Base-by-base conservation (phyloP, 2,329 filamentous ascomycete genomes). In the Epichloe scottii region DNA sequence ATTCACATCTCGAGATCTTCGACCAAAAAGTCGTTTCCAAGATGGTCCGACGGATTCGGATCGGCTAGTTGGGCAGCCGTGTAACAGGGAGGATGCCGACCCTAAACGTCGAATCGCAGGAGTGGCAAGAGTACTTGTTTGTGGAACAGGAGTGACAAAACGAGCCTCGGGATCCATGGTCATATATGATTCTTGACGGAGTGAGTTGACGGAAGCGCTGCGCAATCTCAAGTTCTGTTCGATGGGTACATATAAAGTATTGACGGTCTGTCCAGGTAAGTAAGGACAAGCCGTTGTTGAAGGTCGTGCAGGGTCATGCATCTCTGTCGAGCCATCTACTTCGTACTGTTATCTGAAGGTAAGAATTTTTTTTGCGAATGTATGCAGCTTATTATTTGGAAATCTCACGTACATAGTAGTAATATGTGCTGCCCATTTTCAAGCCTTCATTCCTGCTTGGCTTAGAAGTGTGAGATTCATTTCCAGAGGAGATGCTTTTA, bases 371-470 rank as follows among this genome's bases (percentile, higher is more conserved):
- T 14, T 38, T 38, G 12, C 12, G 12, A 8, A 7, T 14, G 35
- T 38, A 14, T 33, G 19, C 14, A 14, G 19, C 11, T 41, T 41
- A 11, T 11, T 10, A n/a, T 41, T 11, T 12, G 8, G 10, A 34
- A 21, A 33, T 12, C 12, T 33, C 19, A 76, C 86, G 70, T 73
- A 94, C 89, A 70, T 93, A 96, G 74, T 95, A 97, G 77, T 91
- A 96, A 68, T 96, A 96, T 15, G 85, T 93, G 54, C 85, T 82
- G 43, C 90, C 90, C 87, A 95, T 95, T 67, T 85, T 93, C 56
- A 96, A 76, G 49, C 86, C 90, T 52, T 89, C 89, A 58, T 79
- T 79, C 59, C 88, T 79, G 70, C 74, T 58, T 68, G 72, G 54
- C 45, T 53, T 53, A n/a, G 15, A 8, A 53, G 54, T 58, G 48